Evolutionary conservation across 1,284 basidiomycete genomes (phyloP).

Genomic region (Ceratobasidium sp.): DNA sequence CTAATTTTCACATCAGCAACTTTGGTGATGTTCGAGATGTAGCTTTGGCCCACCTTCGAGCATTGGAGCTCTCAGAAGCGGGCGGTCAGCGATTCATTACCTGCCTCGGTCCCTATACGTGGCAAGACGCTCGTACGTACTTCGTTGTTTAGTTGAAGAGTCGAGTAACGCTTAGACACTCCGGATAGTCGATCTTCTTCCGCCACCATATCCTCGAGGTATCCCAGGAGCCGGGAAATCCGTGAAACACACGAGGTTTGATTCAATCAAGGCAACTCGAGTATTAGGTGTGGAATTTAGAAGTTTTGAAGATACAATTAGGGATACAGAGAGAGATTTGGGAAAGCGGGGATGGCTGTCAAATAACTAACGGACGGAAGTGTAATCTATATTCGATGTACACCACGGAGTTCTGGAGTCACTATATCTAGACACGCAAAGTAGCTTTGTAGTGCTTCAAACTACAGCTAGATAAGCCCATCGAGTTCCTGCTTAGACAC

Average conservation of each 20-base stretch:
- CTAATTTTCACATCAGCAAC: not conserved
- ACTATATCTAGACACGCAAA: no score
- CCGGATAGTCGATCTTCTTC: constrained; percentile 18
- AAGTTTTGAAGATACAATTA: constrained; percentile 57
- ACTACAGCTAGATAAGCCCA: no score
- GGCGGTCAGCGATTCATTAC: constrained; percentile 69
- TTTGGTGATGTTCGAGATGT: constrained; percentile 71
- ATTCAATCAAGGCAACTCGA: constrained; percentile 56
- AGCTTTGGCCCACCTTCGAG: constrained; percentile 66
- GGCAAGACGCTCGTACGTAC: constrained; percentile 33
- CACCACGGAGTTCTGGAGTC: no score
- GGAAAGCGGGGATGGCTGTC: constrained; percentile 57
- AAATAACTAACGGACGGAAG: not conserved
- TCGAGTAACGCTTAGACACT: not conserved
- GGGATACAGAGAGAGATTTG: constrained; percentile 58
- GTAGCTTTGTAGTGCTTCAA: no score
- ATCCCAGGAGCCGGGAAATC: constrained; percentile 54
- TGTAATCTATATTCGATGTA: not conserved
- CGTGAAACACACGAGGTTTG: constrained; percentile 52
- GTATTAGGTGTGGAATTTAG: constrained; percentile 62
- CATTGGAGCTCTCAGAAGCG: constrained; percentile 65
- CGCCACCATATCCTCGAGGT: constrained; percentile 48
- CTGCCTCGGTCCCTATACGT: constrained; percentile 51
- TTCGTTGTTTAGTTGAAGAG: not conserved
- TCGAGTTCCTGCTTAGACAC: no score